Base-by-base conservation (phyloP, 2,329 filamentous ascomycete species). In the Furcasterigmium sp. region DNA sequence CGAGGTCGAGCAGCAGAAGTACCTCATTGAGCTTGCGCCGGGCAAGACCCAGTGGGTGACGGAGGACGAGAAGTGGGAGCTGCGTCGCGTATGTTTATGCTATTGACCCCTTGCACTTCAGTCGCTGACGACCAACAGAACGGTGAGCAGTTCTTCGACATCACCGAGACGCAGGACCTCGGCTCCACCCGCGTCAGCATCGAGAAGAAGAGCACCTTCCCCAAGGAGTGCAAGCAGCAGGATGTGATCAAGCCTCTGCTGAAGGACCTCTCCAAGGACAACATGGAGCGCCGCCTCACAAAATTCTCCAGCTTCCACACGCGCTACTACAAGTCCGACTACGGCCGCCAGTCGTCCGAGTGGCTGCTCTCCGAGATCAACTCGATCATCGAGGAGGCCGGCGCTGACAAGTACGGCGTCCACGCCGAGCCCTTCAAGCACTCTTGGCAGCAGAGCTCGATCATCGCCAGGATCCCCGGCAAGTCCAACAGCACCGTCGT, bases 21-120 rank as follows among this genome's bases (percentile, higher is more conserved):
- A 78, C 62, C 74, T 95, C 37, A 82, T 98, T 50, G 91, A 97
- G 70, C 74, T 93, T 20, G 77, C 80, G n/a, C 89, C 89, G 4
- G 89, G 87, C 44, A 76, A 91, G 60, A 91, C 84, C 19, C 72
- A 77, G 73, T 93, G 87, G 86, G 84, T 96, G 25, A 94, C 88
- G 0, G 91, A 97, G 57, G 87, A 95, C 28, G 83, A 96, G 69
- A 98, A 97, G 68, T 96, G 91, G 90, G 82, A 84, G 63, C 70
- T 97, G 51, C 84, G 86, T 58, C 76, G 89, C 53, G 90, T 94
- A 76, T 45, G 80, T 67, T 11, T 35, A 4, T 14, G 7, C 5
- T 38, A 17, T n/a, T 18, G 32, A 17, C n/a, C 15, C 15, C 19
- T 4, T 14, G 13, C 53, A 11, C 52, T 52, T 13, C 45, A 32